Conservation (phyloP, 2,329 filamentous ascomycete species). For the Cercospora citrullina region DNA sequence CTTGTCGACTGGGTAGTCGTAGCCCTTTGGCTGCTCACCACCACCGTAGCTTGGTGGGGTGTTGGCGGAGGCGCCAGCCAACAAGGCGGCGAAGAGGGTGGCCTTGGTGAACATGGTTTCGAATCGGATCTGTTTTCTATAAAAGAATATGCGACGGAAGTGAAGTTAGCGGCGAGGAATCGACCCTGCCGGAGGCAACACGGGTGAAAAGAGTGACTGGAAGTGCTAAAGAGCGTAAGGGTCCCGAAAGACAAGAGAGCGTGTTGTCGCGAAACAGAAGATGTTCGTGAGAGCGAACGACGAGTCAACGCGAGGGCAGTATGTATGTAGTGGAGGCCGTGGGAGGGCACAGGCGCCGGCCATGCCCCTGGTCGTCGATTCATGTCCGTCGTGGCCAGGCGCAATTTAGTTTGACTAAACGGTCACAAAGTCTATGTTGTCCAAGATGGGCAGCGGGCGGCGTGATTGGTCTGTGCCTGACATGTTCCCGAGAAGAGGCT, state of each 20-base stretch:
- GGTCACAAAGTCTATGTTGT: conserved; percentile 24
- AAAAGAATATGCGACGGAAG: conserved; percentile 6
- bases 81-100: conserved; percentile 35
- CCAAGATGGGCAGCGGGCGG: not conserved
- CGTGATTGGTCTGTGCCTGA: conserved; percentile 24
- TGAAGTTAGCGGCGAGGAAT: conserved; percentile 22
- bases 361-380: conserved; percentile 21
- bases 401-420: conserved; percentile 21
- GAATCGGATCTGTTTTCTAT: conserved; percentile 22
- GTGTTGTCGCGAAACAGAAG: conserved; percentile 32
- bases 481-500: conserved; percentile 18
- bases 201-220: conserved; percentile 36
- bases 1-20: not conserved
- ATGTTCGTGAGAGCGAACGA: conserved; percentile 25
- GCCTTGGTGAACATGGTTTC: conserved; percentile 34
- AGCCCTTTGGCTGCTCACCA: not conserved
- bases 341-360: conserved; percentile 12
- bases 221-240: conserved; percentile 37
- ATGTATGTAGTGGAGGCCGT: conserved; percentile 2
- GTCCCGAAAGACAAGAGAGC: conserved; percentile 37
- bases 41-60: conserved; percentile 3
- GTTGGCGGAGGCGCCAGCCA: conserved; percentile 31
- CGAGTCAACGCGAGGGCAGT: conserved; percentile 11
- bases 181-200: conserved; percentile 31
- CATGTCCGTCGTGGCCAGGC: conserved; percentile 22